These are phyloP conservation scores for Monilinia fructicola DNA, from an alignment of 2,329 filamentous ascomycete species.

Conservation along the genomic window DNA sequence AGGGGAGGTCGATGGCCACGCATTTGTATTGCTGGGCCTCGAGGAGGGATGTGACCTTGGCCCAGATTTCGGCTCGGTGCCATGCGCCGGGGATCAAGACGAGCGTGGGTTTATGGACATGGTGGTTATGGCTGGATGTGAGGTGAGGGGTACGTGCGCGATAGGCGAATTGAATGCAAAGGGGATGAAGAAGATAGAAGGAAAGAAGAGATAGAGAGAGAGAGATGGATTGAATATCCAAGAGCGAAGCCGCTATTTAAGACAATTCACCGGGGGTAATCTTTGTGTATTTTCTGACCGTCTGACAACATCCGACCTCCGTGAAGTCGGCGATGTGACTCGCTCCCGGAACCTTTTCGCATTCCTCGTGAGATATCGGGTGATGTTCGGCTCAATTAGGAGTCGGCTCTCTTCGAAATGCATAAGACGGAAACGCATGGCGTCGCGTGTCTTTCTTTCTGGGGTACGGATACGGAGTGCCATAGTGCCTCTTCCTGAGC, in stretches of 20 bases:
- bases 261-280: accelerated
- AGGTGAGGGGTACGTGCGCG: neutral
- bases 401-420: neutral
- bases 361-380: conserved; percentile 9
- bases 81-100: conserved; percentile 51
- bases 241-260: neutral
- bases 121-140: neutral
- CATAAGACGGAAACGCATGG: too few relatives aligned
- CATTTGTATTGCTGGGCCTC: conserved; percentile 39
- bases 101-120: conserved; percentile 41
- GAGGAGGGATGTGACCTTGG: conserved; percentile 41
- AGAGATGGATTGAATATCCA: neutral
- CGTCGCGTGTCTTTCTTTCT: too few relatives aligned
- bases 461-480: too few relatives aligned
- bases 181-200: neutral
- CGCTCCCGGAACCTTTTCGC: neutral
- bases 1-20: conserved; percentile 41
- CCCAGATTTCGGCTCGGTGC: conserved; percentile 45
- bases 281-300: neutral
- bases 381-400: neutral
- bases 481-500: too few relatives aligned
- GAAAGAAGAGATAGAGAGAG: neutral
- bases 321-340: conserved; percentile 5
- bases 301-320: neutral
- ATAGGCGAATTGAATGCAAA: neutral